These are phyloP conservation scores for Cordyceps militaris DNA, from an alignment of 2,329 filamentous ascomycete species.

Conservation along the genomic window DNA sequence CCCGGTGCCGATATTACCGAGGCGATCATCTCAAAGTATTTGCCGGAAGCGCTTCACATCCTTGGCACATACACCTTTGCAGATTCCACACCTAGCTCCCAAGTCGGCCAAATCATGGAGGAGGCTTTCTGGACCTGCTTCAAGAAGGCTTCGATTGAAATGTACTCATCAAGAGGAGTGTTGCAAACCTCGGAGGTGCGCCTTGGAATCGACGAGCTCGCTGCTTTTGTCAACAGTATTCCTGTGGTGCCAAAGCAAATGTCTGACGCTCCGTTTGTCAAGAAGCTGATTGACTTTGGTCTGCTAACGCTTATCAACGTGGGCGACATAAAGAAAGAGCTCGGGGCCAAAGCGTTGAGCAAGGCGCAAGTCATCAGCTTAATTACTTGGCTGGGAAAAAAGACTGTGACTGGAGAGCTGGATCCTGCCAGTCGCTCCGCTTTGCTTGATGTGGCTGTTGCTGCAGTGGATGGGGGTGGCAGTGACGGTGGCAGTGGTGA, in stretches of 20 bases:
- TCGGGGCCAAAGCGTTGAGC: constrained; percentile 74
- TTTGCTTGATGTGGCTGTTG: constrained; percentile 75
- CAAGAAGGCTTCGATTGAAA: constrained; percentile 72
- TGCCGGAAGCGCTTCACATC: constrained; percentile 75
- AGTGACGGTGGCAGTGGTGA: constrained; percentile 57
- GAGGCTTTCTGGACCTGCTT: constrained; percentile 95
- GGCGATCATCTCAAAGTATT: constrained; percentile 57
- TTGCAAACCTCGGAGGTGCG: constrained; percentile 78
- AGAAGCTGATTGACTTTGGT: constrained; percentile 74
- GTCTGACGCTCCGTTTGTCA: constrained; percentile 66
- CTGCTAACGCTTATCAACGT: constrained; percentile 84
- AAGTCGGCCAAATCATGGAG: constrained; percentile 81
- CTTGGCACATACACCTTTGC: constrained; percentile 81
- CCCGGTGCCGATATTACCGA: constrained; percentile 49
- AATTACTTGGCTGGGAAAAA: constrained; percentile 73
- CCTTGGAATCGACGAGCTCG: constrained; percentile 58
- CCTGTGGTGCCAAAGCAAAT: constrained; percentile 76
- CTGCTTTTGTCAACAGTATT: constrained; percentile 77
- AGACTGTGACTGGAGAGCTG: constrained; percentile 64
- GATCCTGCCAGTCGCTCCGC: constrained; percentile 59
- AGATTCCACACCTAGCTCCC: constrained; percentile 80
- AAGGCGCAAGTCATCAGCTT: constrained; percentile 76
- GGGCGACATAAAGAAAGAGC: constrained; percentile 73
- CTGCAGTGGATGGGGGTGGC: constrained; percentile 55
- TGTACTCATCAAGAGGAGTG: constrained; percentile 82